Evolutionary conservation across 164 flowering plant species (phyloP), one percentile per base, ranked within the genome.

Genomic region (Tetracentron sinense): DNA sequence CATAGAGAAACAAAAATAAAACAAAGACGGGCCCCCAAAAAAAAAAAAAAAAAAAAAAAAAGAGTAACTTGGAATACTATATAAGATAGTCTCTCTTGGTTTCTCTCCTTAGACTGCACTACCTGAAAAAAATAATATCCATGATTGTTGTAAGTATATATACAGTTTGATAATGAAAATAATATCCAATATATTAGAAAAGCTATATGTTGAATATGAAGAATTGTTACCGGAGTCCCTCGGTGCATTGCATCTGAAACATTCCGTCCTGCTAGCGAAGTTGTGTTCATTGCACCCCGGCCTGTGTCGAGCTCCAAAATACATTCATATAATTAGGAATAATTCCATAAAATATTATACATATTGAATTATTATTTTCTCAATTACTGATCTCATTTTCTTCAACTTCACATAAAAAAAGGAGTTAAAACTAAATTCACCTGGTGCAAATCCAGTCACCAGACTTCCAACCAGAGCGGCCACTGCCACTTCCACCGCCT

Each of bases 381-480:
- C 53, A 33, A 33, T 4, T 10, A 33, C n/a, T 0, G 22, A 10
- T 69, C 76, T 7, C 38, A 33, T 33, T 10, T 33, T 33, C 38
- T 33, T 33, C 38, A 4, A 4, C 38, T 33, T 10, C 10, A 10
- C 38, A 33, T 4, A 4, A 33, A 33, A 29, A 35, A 0, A n/a
- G 4, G 25, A 30, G 17, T 23, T 29, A 12, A 21, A 14, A 29
- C 29, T 0, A 12, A 4, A 22, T 6, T 49, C 67, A 89, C 99
- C 97, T 85, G 75, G 70, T 78, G 75, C 99, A 94, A 54, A 91
- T 85, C 99, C 99, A 91, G 72, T 94, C 99, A 22, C 99, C 97
- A 7, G 97, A 89, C 66, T 88, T 94, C 97, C 96, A 94, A 0
- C 84, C 86, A 29, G 98, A 79, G 48, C 84, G 77, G 61, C 61